phyloP scores from a whole-genome alignment of 768 basidiomycete genomes.

The Amanita pallidorosea region DNA sequence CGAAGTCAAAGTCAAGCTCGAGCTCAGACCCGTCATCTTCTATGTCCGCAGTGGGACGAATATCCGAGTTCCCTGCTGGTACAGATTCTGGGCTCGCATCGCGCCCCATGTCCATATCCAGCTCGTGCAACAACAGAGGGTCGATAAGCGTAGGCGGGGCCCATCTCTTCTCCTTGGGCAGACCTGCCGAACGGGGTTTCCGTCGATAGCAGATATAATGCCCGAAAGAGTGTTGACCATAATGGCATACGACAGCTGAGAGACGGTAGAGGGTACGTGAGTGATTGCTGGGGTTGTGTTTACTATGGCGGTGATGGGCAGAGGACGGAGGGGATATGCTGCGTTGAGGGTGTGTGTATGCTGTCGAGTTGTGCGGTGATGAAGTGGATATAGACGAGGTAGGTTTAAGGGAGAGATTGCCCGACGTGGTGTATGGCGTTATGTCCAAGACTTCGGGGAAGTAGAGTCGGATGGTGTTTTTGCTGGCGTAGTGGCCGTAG shows the following conservation, averaged over 20 bases:
- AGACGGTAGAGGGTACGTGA: constrained; percentile 79
- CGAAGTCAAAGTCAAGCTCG: neutral
- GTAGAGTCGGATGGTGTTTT: constrained; percentile 71
- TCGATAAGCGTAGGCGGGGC: constrained; percentile 21
- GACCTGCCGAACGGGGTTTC: constrained; percentile 47
- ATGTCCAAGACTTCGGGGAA: constrained; percentile 89
- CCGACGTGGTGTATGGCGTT: constrained; percentile 78
- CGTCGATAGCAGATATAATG: constrained; percentile 91
- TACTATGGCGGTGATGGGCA: neutral
- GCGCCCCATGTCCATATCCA: constrained; percentile 20
- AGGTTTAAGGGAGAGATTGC: constrained; percentile 61
- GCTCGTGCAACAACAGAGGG: constrained; percentile 36
- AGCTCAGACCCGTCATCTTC: neutral
- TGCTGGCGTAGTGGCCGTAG: constrained; percentile 62
- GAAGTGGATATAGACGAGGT: constrained; percentile 63
- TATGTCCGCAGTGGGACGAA: no score
- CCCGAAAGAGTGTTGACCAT: constrained; percentile 85
- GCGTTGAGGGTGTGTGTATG: constrained; percentile 4
- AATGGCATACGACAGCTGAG: constrained; percentile 82
- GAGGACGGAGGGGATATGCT: constrained; percentile 47
- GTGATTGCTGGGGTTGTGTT: constrained; percentile 5
- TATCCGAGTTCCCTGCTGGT: neutral
- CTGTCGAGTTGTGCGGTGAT: constrained; percentile 23
- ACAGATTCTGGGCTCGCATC: neutral
- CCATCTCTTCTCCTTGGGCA: constrained; percentile 22